phyloP scores from a whole-genome alignment of 768 basidiomycete genomes.

The Russula earlei region DNA sequence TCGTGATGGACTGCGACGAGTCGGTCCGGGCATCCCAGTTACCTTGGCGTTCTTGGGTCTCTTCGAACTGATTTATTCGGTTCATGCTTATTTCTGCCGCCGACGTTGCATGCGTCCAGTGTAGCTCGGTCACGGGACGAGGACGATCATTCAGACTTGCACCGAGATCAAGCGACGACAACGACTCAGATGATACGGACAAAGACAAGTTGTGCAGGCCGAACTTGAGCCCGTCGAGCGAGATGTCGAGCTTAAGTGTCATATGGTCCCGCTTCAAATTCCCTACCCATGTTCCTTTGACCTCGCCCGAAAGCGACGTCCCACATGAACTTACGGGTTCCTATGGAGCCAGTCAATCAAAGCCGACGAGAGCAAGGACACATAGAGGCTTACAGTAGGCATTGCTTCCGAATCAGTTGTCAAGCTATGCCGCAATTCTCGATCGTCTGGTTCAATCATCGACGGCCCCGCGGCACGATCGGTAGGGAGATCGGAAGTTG shows the following conservation, averaged over 20 bases:
- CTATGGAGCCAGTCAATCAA: neutral
- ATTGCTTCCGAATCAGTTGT: neutral
- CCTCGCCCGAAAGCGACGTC: neutral
- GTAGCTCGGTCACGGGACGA: neutral
- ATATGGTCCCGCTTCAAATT: neutral
- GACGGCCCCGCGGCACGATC: neutral
- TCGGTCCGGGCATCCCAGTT: neutral
- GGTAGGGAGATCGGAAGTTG: conserved; percentile 5
- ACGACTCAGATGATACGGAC: neutral
- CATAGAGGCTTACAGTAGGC: neutral
- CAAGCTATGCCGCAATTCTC: neutral
- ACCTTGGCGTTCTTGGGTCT: neutral
- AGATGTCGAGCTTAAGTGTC: conserved; percentile 10
- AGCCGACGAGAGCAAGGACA: neutral
- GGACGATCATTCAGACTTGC: too few species aligned
- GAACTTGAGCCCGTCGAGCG: neutral
- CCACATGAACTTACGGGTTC: neutral
- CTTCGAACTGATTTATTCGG: too few species aligned
- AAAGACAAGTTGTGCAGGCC: conserved; percentile 1
- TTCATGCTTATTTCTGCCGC: neutral
- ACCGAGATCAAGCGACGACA: too few species aligned
- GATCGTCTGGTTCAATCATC: neutral
- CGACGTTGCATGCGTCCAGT: neutral
- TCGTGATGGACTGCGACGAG: conserved; percentile 5
- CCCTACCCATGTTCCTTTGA: conserved; percentile 7